Percentiles rank a stretch among this genome's conserved stretches.
phyloP scores from a whole-genome alignment of 768 basidiomycete genomes.

The Hypsizygus marmoreus region DNA sequence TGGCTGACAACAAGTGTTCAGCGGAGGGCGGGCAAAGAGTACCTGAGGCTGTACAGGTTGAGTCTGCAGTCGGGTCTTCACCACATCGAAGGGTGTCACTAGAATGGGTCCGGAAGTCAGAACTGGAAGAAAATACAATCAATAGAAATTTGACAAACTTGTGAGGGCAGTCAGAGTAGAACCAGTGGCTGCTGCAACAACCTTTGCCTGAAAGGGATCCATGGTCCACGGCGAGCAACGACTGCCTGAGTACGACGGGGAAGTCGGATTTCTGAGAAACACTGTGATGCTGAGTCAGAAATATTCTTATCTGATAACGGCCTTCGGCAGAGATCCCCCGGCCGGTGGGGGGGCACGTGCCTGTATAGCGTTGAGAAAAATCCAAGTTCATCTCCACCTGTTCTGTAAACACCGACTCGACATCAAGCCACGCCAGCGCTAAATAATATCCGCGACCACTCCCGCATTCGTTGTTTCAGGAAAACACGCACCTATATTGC shows the following conservation, averaged over 20 bases:
- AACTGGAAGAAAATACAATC: neutral
- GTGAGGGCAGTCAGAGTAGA: conserved; percentile 82
- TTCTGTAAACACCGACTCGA: conserved; percentile 11
- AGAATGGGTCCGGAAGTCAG: conserved; percentile 13
- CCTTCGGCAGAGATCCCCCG: conserved; percentile 8
- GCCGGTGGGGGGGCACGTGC: conserved; percentile 18
- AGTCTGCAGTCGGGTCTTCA: conserved; percentile 96
- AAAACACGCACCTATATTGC: conserved; percentile 3
- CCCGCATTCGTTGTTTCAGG: conserved; percentile 2
- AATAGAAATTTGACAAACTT: conserved; percentile 46
- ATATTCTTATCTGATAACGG: conserved; percentile 37
- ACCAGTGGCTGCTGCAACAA: conserved; percentile 77
- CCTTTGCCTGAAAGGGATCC: conserved; percentile 78
- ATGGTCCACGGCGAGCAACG: conserved; percentile 35
- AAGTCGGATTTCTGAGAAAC: conserved; percentile 7
- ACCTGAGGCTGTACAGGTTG: conserved; percentile 61
- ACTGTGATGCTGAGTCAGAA: conserved; percentile 12
- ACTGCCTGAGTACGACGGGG: conserved; percentile 8
- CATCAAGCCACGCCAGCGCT: conserved; percentile 1
- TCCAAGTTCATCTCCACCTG: conserved; percentile 4
- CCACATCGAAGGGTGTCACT: conserved; percentile 99
- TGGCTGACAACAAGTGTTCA: conserved; percentile 73
- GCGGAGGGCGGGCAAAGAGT: conserved; percentile 55
- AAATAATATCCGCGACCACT: conserved; percentile 10
- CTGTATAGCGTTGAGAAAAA: conserved; percentile 19